Conservation (phyloP, 2,329 filamentous ascomycete genomes). For the Thielaviopsis populi region DNA sequence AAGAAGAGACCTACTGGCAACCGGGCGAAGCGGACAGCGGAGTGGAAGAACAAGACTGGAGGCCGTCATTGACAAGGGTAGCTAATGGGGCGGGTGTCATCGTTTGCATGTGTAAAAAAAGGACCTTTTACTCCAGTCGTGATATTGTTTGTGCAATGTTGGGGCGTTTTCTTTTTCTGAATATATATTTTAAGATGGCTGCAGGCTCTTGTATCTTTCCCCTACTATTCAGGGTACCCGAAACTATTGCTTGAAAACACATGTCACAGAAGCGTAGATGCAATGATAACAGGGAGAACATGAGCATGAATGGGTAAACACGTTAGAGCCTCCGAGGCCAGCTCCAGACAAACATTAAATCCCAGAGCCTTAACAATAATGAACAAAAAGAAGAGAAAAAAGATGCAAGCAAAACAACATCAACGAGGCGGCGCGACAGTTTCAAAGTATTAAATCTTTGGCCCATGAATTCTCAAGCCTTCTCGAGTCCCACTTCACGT, state of each 20-base stretch:
- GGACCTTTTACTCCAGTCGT: not conserved
- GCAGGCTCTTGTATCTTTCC: not conserved
- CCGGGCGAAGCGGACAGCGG: conserved; percentile 27
- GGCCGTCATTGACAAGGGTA: not conserved
- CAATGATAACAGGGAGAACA: not conserved
- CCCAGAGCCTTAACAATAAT: not conserved
- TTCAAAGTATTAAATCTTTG: not conserved
- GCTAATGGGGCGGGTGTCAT: not conserved
- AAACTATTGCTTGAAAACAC: not conserved
- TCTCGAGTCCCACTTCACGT: not conserved
- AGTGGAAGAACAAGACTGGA: conserved; percentile 31
- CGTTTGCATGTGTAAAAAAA: not conserved
- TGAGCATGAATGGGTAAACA: not conserved
- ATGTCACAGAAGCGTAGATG: not conserved
- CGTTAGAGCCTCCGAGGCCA: not conserved
- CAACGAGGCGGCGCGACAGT: not conserved
- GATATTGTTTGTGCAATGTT: not conserved
- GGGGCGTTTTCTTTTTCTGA: conserved; percentile 5
- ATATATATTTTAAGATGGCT: conserved; percentile 4
- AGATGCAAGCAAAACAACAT: not conserved
- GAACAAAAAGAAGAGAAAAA: not conserved
- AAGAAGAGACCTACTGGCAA: conserved; percentile 28
- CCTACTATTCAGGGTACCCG: too few species aligned
- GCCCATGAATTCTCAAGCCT: not conserved
- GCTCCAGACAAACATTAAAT: not conserved